Base-by-base conservation (phyloP, 2,329 filamentous ascomycete species). In the Monosporascus sp. region DNA sequence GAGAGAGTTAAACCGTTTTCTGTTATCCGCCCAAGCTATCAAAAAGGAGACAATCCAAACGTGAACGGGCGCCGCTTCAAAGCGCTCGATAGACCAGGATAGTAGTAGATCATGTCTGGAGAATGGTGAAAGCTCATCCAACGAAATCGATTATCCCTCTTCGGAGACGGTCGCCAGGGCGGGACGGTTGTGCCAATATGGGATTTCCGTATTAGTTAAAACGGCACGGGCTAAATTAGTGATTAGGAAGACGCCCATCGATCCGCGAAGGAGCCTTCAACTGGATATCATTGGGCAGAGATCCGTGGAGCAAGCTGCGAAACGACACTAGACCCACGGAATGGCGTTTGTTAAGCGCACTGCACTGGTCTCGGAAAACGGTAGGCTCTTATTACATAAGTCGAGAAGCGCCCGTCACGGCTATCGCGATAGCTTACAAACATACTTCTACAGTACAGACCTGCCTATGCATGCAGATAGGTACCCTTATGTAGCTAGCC, bases 381-480 rank as follows among this genome's bases (percentile, higher is more conserved):
- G 58, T 59, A 54, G 37, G 24, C 43, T 41, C 54, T 46, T 35
- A 35, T 35, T 35, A 35, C 31, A 47, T 54, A 52, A 53, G 54
- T 54, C 50, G 54, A 56, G 47, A 51, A 54, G 49, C 43, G 52
- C 55, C 58, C 51, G 56, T 61, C 57, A 58, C 54, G 55, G 56
- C 48, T 35, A 44, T 48, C 44, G 37, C 41, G 49, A 60, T 59
- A 60, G 57, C 55, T 52, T 54, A 44, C 37, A 45, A 37, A 31
- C 35, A 17, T 46, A 46, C 43, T 22, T 31, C n/a, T n/a, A 44
- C 22, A 17, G 8, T 28, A 46, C 26, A 31, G n/a, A 26, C 15
- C 6, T 28, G n/a, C 43, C 17, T 15, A 43, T 43, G 22, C 40
- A 43, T 43, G 26, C 26, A 31, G 22, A 9, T 44, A 44, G n/a